Evolutionary conservation across 2,329 filamentous ascomycete species (phyloP).

Genomic region (Chaetomium strumarium): DNA sequence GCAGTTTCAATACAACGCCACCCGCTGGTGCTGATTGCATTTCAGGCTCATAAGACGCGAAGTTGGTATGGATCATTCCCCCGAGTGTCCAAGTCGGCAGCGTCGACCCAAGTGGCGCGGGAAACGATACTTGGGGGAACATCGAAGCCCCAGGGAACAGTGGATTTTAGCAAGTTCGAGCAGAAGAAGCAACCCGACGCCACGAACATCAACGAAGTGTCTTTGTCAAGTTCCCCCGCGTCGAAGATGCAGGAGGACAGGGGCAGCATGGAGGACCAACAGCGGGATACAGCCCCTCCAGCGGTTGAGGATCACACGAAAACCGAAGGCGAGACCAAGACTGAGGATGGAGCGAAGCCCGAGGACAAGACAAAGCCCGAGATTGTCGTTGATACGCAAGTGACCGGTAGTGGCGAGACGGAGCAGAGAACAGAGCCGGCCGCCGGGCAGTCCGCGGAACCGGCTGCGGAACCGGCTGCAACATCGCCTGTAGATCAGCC

Average conservation of each 20-base stretch:
- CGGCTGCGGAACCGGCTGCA: neutral
- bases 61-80: slow-evolving; percentile 63
- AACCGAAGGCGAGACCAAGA: slow-evolving; percentile 1
- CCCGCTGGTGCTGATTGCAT: slow-evolving; percentile 8
- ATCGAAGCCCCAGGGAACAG: slow-evolving; percentile 38
- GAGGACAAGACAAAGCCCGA: slow-evolving; percentile 3
- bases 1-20: neutral
- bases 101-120: slow-evolving; percentile 54
- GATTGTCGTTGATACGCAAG: slow-evolving; percentile 3
- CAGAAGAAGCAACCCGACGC: slow-evolving; percentile 33
- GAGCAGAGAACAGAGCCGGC: neutral
- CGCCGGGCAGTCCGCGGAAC: neutral
- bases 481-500: neutral
- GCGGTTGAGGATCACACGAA: slow-evolving; percentile 6
- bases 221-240: slow-evolving; percentile 27
- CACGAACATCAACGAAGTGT: slow-evolving; percentile 29
- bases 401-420: neutral
- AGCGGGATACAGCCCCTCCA: slow-evolving; percentile 6
- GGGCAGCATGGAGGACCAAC: neutral
- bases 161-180: slow-evolving; percentile 49
- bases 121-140: slow-evolving; percentile 57
- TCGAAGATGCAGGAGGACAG: slow-evolving; percentile 29
- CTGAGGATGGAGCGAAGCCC: slow-evolving; percentile 8
- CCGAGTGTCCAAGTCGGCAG: slow-evolving; percentile 47
- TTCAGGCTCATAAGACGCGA: slow-evolving; percentile 45